Evolutionary conservation across 2,329 filamentous ascomycete species (phyloP).

Genomic region (Amylocarpus encephaloides): DNA sequence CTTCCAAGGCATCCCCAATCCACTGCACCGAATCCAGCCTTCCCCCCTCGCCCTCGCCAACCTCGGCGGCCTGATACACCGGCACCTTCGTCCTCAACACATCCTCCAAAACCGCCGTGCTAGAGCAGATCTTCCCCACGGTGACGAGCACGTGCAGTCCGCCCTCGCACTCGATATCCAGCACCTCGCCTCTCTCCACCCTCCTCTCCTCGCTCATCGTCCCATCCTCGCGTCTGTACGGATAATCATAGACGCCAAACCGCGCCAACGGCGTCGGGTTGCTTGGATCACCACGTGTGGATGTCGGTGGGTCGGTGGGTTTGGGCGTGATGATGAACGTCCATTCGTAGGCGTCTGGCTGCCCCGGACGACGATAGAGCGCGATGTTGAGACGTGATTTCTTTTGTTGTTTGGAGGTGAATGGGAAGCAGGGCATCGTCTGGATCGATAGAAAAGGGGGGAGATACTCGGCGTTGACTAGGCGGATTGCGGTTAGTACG

Average conservation of each 20-base stretch:
- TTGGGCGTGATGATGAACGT: slow-evolving; percentile 3
- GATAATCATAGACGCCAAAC: neutral
- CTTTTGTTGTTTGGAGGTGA: neutral
- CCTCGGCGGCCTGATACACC: neutral
- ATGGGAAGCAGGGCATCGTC: neutral
- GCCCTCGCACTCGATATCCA: neutral
- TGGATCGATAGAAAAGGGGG: neutral
- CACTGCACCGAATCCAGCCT: neutral
- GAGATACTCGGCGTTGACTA: neutral
- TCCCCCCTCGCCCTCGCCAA: neutral
- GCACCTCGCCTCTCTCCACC: neutral
- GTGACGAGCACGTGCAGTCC: neutral
- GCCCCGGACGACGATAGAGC: slow-evolving; percentile 1
- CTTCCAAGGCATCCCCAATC: neutral
- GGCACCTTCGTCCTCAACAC: neutral
- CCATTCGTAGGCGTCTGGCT: neutral
- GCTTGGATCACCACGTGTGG: neutral
- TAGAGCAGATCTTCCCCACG: neutral
- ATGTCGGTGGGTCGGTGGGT: neutral
- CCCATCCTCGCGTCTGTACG: neutral
- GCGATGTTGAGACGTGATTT: slow-evolving; percentile 6
- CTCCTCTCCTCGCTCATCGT: neutral
- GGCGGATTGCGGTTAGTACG: neutral
- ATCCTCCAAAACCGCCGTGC: neutral
- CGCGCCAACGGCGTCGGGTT: neutral